phyloP scores from a whole-genome alignment of 768 basidiomycete species.

The Mrakia hoshinonis region DNA sequence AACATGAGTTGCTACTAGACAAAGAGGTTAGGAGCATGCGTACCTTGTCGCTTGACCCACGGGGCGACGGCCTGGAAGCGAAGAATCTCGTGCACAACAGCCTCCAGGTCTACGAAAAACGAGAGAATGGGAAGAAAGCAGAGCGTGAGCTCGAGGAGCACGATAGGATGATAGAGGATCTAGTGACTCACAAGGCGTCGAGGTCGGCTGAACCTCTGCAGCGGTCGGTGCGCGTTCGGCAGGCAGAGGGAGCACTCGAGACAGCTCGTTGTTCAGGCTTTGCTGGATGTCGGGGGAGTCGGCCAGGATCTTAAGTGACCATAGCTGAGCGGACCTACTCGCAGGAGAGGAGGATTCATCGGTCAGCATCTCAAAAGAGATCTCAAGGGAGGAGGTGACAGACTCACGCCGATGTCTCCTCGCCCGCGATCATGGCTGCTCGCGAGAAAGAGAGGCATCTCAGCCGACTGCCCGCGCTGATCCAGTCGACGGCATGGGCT shows the following conservation, averaged over 20 bases:
- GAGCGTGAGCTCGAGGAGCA: no score
- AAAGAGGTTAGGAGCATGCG: not conserved
- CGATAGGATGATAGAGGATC: not conserved
- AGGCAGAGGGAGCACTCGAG: not conserved
- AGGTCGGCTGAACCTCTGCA: not conserved
- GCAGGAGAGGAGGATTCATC: not conserved
- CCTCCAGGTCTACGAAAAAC: slow-evolving; percentile 1
- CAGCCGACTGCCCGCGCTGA: no score
- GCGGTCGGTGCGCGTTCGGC: not conserved
- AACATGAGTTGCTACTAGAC: not conserved
- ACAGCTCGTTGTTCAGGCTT: slow-evolving; percentile 8
- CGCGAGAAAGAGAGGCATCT: not conserved
- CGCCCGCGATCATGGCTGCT: not conserved
- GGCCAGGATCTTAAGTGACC: slow-evolving; percentile 14
- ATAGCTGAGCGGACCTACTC: not conserved
- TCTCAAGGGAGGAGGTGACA: not conserved
- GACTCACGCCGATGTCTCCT: not conserved
- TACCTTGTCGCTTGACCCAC: slow-evolving; percentile 1
- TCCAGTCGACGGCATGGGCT: no score
- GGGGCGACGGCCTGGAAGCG: not conserved
- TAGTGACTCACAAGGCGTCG: not conserved
- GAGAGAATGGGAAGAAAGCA: not conserved
- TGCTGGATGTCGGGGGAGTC: slow-evolving; percentile 7
- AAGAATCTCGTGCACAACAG: slow-evolving; percentile 12
- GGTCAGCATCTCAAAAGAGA: not conserved